Percentiles rank a stretch among this genome's conserved stretches.
These are phyloP conservation scores for Urochloa ruziziensis DNA, from an alignment of 176 grass and related monocot genomes.

Conservation along the genomic window DNA sequence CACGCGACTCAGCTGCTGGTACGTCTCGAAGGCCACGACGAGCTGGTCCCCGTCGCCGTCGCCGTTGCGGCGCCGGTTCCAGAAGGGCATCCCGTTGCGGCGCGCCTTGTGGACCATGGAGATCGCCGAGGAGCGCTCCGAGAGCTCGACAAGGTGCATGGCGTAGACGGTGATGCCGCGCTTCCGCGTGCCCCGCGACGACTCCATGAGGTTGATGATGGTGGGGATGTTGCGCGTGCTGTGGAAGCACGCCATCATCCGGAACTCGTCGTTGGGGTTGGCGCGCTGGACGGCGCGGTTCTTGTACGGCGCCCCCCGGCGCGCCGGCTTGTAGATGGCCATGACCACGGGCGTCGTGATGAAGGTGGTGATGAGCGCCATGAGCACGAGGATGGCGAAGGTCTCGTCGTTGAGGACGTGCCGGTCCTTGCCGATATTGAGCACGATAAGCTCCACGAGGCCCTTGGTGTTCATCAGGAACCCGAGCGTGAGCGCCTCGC, in stretches of 20 bases:
- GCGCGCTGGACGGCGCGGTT: slow-evolving; percentile 40
- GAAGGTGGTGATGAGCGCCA: slow-evolving; percentile 72
- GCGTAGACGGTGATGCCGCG: slow-evolving; percentile 52
- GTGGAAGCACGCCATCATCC: slow-evolving; percentile 69
- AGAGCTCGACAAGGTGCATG: slow-evolving; percentile 67
- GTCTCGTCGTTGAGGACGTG: no score
- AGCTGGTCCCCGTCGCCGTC: slow-evolving; percentile 31
- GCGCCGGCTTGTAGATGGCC: slow-evolving; percentile 52
- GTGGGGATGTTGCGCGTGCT: slow-evolving; percentile 58
- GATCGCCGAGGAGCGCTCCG: slow-evolving; percentile 55
- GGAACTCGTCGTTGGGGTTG: slow-evolving; percentile 47
- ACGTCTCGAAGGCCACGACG: slow-evolving; percentile 62
- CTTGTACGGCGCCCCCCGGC: slow-evolving; percentile 46
- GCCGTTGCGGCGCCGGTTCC: slow-evolving; percentile 31
- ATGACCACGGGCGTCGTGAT: slow-evolving; percentile 58
- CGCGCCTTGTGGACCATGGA: slow-evolving; percentile 57
- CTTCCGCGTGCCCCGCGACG: slow-evolving; percentile 39
- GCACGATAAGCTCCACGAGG: no score
- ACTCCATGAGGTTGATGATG: slow-evolving; percentile 66
- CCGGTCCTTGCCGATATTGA: no score
- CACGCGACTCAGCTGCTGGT: slow-evolving; percentile 52
- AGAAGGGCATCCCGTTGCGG: slow-evolving; percentile 63
- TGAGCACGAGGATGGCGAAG: no score
- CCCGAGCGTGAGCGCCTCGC: slow-evolving; percentile 47
- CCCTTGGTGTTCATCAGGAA: slow-evolving; percentile 79